Percentiles rank a stretch among this genome's conserved stretches.
Conservation (phyloP, 495 filamentous ascomycete genomes). For the Penicillium coffeae region DNA sequence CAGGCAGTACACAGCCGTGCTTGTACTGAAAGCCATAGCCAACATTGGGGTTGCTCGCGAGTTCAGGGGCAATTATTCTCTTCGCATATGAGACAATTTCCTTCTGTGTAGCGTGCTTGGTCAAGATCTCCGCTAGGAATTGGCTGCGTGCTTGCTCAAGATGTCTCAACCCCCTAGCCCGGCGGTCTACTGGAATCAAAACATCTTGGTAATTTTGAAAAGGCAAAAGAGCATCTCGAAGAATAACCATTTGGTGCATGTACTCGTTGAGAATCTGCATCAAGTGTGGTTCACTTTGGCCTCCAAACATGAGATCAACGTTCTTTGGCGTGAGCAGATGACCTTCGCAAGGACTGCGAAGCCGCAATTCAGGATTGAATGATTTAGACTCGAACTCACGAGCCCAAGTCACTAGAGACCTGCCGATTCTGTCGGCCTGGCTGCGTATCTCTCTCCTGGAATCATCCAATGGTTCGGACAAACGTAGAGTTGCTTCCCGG, state of each 20-base stretch:
- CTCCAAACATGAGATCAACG: conserved; percentile 28
- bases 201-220: conserved; percentile 33
- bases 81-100: conserved; percentile 19
- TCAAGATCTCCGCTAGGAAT: conserved; percentile 24
- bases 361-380: conserved; percentile 11
- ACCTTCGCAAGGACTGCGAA: conserved; percentile 33
- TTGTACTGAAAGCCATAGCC: conserved; percentile 35
- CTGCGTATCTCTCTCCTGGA: conserved; percentile 21
- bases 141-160: conserved; percentile 16
- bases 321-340: conserved; percentile 23
- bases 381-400: conserved; percentile 8
- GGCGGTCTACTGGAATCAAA: conserved; percentile 14
- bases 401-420: conserved; percentile 23
- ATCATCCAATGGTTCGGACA: conserved; percentile 12
- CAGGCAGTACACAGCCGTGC: conserved; percentile 25
- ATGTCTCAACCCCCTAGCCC: conserved; percentile 18
- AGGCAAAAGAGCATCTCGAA: conserved; percentile 30
- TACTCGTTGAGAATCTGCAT: conserved; percentile 37
- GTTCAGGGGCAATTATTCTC: conserved; percentile 17
- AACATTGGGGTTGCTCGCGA: not conserved
- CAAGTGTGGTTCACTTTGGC: conserved; percentile 18
- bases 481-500: conserved; percentile 27
- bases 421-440: conserved; percentile 26
- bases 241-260: conserved; percentile 33
- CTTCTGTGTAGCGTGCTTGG: conserved; percentile 16